Evolutionary conservation across 2,329 filamentous ascomycete species (phyloP).

Genomic region (Rutstroemia sp.): DNA sequence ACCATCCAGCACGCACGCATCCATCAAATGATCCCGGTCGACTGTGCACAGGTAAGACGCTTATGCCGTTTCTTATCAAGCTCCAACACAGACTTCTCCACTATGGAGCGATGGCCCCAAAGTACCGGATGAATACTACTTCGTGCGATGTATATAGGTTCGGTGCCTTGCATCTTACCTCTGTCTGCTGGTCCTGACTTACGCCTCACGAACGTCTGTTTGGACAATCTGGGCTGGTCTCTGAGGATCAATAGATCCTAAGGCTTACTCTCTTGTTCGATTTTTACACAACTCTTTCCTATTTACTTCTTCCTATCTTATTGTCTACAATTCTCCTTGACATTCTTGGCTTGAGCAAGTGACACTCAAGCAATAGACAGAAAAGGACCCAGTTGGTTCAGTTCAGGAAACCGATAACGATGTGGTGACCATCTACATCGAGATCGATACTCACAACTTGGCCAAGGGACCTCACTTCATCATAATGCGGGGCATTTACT

Average conservation of each 20-base stretch:
- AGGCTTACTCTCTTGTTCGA: conserved; percentile 44
- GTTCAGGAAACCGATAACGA: conserved; percentile 1
- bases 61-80: conserved; percentile 1
- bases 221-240: conserved; percentile 4
- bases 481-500: conserved; percentile 11
- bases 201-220: conserved; percentile 1
- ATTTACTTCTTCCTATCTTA: conserved; percentile 4
- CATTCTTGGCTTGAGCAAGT: conserved; percentile 22
- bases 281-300: conserved; percentile 10
- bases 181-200: not conserved
- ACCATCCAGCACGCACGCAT: not conserved
- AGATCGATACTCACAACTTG: conserved; percentile 2
- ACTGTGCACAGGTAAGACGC: not conserved
- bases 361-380: conserved; percentile 7
- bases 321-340: conserved; percentile 33
- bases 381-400: conserved; percentile 7
- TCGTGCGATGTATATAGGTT: conserved; percentile 5
- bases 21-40: conserved; percentile 6
- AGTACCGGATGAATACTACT: not conserved
- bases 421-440: conserved; percentile 5
- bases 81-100: conserved; percentile 8
- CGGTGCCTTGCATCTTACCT: conserved; percentile 3
- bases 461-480: conserved; percentile 8
- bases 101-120: not conserved
- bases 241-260: conserved; percentile 29